phyloP scores from a whole-genome alignment of 129 eudicot genomes.

The Helianthus annuus region HanXRQr2.0-SUNRISE NC_035445.2:151771893-151772392 shows the following conservation, averaged over 20 bases:
- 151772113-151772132: too few relatives aligned
- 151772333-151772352: constrained; percentile 6
- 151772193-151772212: too few relatives aligned
- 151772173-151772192: too few relatives aligned
- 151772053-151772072: too few relatives aligned
- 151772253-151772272: background rate
- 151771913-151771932: constrained; percentile 9
- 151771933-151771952: background rate
- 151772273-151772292: background rate
- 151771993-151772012: background rate
- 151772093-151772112: too few relatives aligned
- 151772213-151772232: too few relatives aligned
- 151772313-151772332: background rate
- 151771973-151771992: constrained; percentile 16
- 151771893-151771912: background rate
- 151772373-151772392: background rate
- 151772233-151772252: too few relatives aligned
- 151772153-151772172: too few relatives aligned
- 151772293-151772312: background rate
- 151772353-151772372: background rate
- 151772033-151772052: too few relatives aligned
- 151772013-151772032: too few relatives aligned
- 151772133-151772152: too few relatives aligned
- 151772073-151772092: too few relatives aligned
- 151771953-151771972: background rate